Evolutionary conservation across 352 stramenopile species (phyloP).

Genomic region (Nannochloropsis limnetica): DNA sequence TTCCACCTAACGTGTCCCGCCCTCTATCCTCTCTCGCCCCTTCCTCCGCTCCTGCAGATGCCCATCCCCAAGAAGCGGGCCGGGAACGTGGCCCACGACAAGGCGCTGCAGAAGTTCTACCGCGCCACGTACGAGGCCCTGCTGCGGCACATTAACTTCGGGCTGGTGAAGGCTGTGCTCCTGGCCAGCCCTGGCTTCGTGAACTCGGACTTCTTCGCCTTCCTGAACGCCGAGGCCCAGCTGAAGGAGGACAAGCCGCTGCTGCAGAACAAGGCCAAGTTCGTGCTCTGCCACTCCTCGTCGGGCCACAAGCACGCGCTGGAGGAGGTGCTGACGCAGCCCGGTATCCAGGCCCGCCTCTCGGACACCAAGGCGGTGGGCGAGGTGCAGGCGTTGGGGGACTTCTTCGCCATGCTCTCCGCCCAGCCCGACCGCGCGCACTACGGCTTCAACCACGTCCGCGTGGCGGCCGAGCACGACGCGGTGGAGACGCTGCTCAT

Average conservation of each 20-base stretch:
- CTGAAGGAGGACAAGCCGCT: conserved; percentile 81
- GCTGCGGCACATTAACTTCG: conserved; percentile 88
- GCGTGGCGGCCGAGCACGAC: neutral
- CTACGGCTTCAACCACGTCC: conserved; percentile 65
- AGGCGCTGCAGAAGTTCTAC: conserved; percentile 88
- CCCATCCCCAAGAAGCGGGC: conserved; percentile 93
- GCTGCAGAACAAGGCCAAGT: conserved; percentile 90
- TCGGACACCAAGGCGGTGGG: conserved; percentile 84
- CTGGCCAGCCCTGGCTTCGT: conserved; percentile 88
- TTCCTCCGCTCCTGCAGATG: conserved; percentile 57
- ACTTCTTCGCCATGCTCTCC: conserved; percentile 92
- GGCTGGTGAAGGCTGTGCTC: conserved; percentile 88
- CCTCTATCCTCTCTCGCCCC: neutral
- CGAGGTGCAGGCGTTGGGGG: conserved; percentile 75
- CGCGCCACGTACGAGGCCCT: conserved; percentile 88
- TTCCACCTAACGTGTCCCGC: neutral
- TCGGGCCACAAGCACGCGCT: conserved; percentile 94
- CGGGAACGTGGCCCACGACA: conserved; percentile 79
- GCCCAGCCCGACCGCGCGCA: conserved; percentile 86
- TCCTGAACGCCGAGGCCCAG: conserved; percentile 76
- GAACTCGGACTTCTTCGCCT: conserved; percentile 97
- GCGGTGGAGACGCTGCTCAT: conserved; percentile 70
- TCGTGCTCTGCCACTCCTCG: conserved; percentile 82
- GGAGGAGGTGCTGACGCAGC: conserved; percentile 87
- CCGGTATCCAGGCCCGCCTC: conserved; percentile 76